Evolutionary conservation across 371 early-diverging fungal species (phyloP).

Genomic region (Mortierella sp.): DNA sequence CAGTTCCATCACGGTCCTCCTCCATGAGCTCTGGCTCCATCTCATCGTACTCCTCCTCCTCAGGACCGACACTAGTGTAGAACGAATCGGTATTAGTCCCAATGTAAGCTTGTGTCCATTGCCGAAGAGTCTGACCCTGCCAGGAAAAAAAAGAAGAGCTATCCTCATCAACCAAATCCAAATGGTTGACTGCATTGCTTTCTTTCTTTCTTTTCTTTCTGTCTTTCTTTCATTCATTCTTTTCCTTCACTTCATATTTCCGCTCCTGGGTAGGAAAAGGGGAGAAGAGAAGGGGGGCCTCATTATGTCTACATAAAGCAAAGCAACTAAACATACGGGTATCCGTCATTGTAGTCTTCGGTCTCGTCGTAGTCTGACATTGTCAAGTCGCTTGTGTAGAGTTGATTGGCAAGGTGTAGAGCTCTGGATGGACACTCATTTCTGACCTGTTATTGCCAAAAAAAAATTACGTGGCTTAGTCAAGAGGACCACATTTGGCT

Average conservation of each 20-base stretch:
- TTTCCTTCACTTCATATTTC: neutral
- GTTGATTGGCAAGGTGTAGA: no score
- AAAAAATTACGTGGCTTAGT: no score
- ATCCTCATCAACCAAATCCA: neutral
- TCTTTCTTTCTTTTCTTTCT: no score
- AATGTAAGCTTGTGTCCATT: neutral
- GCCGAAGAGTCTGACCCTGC: neutral
- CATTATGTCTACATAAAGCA: no score
- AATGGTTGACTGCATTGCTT: no score
- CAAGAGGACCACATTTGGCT: no score
- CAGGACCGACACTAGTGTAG: constrained; percentile 35
- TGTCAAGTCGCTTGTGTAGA: no score
- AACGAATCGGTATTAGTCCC: no score
- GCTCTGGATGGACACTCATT: no score
- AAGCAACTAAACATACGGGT: constrained; percentile 26
- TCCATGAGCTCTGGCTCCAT: constrained; percentile 34
- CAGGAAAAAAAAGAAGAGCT: neutral
- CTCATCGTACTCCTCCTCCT: constrained; percentile 34
- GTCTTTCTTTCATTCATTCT: neutral
- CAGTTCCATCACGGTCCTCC: constrained; percentile 27
- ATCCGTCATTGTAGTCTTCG: constrained; percentile 32
- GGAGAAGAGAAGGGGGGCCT: neutral
- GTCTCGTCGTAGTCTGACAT: constrained; percentile 19
- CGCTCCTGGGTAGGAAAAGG: neutral
- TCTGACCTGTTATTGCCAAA: no score